A percentile compares a stretch with the other conserved stretches of the same genome.
These are phyloP conservation scores for Conoideocrella luteorostrata DNA, from an alignment of 2,329 filamentous ascomycete genomes.

Conservation along the genomic window DNA sequence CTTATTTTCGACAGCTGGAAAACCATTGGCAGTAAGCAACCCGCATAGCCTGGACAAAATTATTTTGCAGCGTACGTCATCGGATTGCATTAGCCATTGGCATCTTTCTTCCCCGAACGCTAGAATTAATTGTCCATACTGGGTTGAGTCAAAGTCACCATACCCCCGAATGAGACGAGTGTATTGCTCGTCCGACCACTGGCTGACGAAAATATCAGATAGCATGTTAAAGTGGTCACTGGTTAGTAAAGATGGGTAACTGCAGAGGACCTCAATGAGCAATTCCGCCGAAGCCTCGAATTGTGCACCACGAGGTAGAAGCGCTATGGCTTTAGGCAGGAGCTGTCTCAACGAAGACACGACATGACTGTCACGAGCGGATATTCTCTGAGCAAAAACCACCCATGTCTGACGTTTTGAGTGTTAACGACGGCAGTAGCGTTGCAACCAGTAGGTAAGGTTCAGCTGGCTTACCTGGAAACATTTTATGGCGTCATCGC, in stretches of 20 bases:
- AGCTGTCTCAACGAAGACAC: slow-evolving; percentile 54
- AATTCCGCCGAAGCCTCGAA: slow-evolving; percentile 58
- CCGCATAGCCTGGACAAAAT: slow-evolving; percentile 56
- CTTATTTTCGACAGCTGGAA: slow-evolving; percentile 65
- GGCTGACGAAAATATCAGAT: slow-evolving; percentile 51
- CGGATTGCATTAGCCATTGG: slow-evolving; percentile 49
- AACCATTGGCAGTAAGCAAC: slow-evolving; percentile 59
- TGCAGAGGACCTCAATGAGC: slow-evolving; percentile 58
- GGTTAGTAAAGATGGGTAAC: slow-evolving; percentile 58
- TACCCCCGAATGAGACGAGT: slow-evolving; percentile 50
- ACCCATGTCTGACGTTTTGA: slow-evolving; percentile 57
- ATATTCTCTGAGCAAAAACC: slow-evolving; percentile 61
- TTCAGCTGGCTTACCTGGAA: slow-evolving; percentile 43
- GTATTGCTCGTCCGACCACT: slow-evolving; percentile 53
- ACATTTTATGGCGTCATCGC: slow-evolving; percentile 52
- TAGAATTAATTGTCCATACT: slow-evolving; percentile 60
- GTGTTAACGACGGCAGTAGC: too few species aligned
- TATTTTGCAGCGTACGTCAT: slow-evolving; percentile 42
- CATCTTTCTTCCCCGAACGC: slow-evolving; percentile 63
- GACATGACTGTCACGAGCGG: slow-evolving; percentile 49
- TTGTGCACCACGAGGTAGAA: slow-evolving; percentile 50
- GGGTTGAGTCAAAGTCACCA: slow-evolving; percentile 56
- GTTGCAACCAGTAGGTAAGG: background rate
- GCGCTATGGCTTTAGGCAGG: slow-evolving; percentile 52
- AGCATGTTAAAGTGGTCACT: slow-evolving; percentile 51